These are phyloP conservation scores for Microbotryum lychnidis-dioicae DNA, from an alignment of 1,284 basidiomycete species.

Conservation along the genomic window DNA sequence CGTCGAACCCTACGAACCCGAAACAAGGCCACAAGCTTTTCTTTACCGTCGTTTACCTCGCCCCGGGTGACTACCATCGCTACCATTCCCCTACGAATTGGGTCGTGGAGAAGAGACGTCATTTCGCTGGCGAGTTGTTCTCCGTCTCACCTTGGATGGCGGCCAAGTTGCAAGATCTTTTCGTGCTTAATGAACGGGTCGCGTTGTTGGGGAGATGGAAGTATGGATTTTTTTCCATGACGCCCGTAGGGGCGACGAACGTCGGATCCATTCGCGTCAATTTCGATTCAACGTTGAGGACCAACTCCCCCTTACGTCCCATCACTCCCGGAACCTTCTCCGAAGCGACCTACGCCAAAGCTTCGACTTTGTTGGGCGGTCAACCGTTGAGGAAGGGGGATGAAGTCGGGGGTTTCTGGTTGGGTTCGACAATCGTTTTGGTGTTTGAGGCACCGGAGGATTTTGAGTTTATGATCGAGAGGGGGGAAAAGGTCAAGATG, in stretches of 20 bases:
- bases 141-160: constrained; percentile 96
- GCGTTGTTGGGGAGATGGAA: constrained; percentile 93
- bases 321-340: constrained; percentile 81
- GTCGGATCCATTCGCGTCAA: constrained; percentile 95
- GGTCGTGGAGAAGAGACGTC: constrained; percentile 91
- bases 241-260: constrained; percentile 95
- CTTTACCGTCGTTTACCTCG: constrained; percentile 94
- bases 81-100: constrained; percentile 94
- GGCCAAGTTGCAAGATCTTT: constrained; percentile 80
- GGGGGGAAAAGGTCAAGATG: constrained; percentile 80
- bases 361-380: constrained; percentile 71
- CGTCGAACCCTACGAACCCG: constrained; percentile 28
- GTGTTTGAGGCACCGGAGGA: constrained; percentile 88
- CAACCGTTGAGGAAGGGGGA: constrained; percentile 80
- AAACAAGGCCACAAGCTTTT: constrained; percentile 71
- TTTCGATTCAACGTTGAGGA: constrained; percentile 84
- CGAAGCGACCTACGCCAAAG: constrained; percentile 80
- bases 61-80: constrained; percentile 95
- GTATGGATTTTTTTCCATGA: constrained; percentile 93
- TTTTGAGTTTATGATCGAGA: constrained; percentile 71
- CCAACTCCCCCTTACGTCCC: constrained; percentile 60
- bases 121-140: constrained; percentile 93
- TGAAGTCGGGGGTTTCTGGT: constrained; percentile 94
- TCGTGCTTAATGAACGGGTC: constrained; percentile 95
- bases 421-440: constrained; percentile 92